Base-by-base conservation (phyloP, 306 rosid species). In the Dalbergia oliveri region DNA sequence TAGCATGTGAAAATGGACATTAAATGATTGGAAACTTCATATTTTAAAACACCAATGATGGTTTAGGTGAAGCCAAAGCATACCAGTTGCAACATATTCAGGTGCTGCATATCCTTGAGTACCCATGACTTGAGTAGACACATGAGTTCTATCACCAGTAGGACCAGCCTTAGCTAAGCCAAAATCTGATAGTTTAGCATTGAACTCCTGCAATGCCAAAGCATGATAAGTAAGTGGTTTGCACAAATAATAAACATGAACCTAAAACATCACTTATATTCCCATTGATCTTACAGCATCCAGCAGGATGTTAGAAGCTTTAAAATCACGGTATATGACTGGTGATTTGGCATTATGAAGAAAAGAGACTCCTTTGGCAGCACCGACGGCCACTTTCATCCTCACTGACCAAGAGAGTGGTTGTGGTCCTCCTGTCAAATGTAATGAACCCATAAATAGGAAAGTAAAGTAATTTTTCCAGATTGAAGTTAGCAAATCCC, bases 81-180 rank as follows among this genome's bases (percentile, higher is more conserved):
- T 14, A 95, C 99, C 99, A 79, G 99, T 95, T 31, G 99, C 96
- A 72, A 95, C 91, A 84, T 95, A 95, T 85, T 95, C 98, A 11
- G 99, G 99, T 54, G 98, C 99, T 1, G 98, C 99, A 67, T 95
- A 95, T 84, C 99, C 98, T 11, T 89, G 96, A 66, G 99, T 95
- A 11, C 99, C 99, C 87, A 95, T 84, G 73, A 93, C 98, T 84
- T 89, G 99, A 57, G 99, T 95, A 71, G 99, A 90, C 6, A 95
- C 99, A 41, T 95, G 99, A 77, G 99, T 95, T 83, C 90, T 81
- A 85, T 93, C 98, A 57, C 99, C 99, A 14, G 97, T 91, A 21
- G 99, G 99, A 72, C 99, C 99, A 2, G 89, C 98, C 86, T 93
- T 95, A 0, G 97, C 99, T 85, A 95, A 81, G 75, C 99, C 99